Conservation (phyloP, 805 yeast species). For the Pichia manshurica region DNA sequence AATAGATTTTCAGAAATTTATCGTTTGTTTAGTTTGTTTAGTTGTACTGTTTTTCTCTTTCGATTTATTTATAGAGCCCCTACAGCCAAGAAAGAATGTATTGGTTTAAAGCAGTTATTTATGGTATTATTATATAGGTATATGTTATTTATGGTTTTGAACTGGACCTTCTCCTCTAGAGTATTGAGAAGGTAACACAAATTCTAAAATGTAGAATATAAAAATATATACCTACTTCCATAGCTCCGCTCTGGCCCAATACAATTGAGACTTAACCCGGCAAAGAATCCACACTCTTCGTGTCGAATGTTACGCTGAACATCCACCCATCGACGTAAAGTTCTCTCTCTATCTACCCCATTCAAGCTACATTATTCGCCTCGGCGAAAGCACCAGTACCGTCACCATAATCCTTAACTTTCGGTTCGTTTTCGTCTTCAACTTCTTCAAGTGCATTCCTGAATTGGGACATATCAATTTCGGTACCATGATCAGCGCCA, state of each 20-base stretch:
- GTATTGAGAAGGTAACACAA: too few species aligned
- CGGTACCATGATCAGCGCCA: conserved; percentile 41
- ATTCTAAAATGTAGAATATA: too few species aligned
- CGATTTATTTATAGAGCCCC: not conserved
- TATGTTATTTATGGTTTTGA: too few species aligned
- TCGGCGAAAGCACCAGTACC: conserved; percentile 40
- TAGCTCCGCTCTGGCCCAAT: too few species aligned
- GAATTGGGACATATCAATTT: conserved; percentile 54
- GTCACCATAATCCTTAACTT: conserved; percentile 70
- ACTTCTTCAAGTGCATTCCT: conserved; percentile 52
- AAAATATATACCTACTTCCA: too few species aligned
- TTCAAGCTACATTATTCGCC: conserved; percentile 19
- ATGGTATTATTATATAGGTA: too few species aligned
- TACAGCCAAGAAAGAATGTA: not conserved
- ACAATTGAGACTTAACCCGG: conserved; percentile 5
- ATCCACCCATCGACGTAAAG: too few species aligned
- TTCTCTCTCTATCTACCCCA: too few species aligned
- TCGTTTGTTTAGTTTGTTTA: too few species aligned
- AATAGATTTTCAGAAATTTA: not conserved
- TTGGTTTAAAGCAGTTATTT: too few species aligned
- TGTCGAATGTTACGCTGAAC: conserved; percentile 1
- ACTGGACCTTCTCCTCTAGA: too few species aligned
- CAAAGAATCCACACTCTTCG: conserved; percentile 20
- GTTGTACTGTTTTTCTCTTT: too few species aligned
- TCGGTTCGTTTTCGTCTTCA: conserved; percentile 40